Evolutionary conservation across 2,329 filamentous ascomycete genomes (phyloP).

Genomic region (Pseudogymnoascus sp.): DNA sequence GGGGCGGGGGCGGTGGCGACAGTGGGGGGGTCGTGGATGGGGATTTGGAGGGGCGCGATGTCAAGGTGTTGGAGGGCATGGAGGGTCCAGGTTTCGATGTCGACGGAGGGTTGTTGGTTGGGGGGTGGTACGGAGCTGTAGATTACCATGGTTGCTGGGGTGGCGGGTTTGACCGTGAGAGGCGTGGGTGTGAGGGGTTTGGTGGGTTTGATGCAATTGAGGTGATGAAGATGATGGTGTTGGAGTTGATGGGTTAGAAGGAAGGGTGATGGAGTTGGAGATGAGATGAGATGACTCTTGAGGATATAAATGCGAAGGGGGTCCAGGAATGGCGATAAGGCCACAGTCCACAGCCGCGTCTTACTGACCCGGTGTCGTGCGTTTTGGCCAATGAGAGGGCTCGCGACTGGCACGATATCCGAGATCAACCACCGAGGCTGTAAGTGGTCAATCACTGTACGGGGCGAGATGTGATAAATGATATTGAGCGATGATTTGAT

Average conservation of each 20-base stretch:
- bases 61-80: conserved; percentile 40
- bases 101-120: conserved; percentile 35
- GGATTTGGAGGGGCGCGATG: background rate
- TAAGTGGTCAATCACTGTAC: background rate
- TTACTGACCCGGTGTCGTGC: background rate
- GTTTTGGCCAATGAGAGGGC: background rate
- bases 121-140: conserved; percentile 47
- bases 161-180: conserved; percentile 12
- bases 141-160: conserved; percentile 49
- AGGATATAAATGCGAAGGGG: background rate
- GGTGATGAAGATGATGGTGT: background rate
- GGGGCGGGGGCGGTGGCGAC: conserved; percentile 46
- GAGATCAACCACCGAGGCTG: background rate
- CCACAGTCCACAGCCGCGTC: conserved; percentile 1
- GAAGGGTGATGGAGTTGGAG: background rate
- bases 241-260: background rate
- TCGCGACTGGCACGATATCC: background rate
- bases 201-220: background rate
- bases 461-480: background rate
- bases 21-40: conserved; percentile 29
- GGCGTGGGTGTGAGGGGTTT: background rate
- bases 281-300: background rate
- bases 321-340: background rate
- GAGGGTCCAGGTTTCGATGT: conserved; percentile 63
- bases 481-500: background rate